Conservation (phyloP, 306 rosid genomes). For the Quercus berberidifolia region DNA sequence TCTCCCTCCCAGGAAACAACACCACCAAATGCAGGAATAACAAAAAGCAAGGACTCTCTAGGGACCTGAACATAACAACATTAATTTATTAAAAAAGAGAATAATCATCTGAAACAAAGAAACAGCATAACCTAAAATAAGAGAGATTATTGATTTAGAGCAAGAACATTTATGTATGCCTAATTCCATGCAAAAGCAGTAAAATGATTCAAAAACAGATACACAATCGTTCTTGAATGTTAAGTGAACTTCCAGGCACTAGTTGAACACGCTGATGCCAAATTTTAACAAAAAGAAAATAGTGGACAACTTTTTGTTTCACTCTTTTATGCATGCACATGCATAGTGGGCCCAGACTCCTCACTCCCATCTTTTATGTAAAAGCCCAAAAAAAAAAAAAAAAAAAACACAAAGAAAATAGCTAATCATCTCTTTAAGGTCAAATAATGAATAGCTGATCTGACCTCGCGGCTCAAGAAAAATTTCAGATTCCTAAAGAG, state of each 20-base stretch:
- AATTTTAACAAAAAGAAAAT: not conserved
- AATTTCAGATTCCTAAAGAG: constrained; percentile 77
- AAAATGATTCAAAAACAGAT: not conserved
- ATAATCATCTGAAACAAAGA: not conserved
- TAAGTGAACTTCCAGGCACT: not conserved
- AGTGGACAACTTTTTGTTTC: not conserved
- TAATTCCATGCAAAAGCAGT: not conserved
- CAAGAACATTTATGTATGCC: not conserved
- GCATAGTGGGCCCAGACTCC: no score
- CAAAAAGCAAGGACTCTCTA: constrained; percentile 80
- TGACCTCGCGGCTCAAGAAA: constrained; percentile 92
- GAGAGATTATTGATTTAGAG: not conserved
- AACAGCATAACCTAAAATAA: not conserved
- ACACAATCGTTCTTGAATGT: not conserved
- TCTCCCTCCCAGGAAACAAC: constrained; percentile 91
- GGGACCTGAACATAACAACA: constrained; percentile 51
- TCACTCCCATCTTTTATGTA: no score
- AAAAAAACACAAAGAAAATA: not conserved
- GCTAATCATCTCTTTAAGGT: not conserved
- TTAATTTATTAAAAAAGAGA: constrained; percentile 10
- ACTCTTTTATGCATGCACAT: no score
- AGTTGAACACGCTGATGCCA: not conserved
- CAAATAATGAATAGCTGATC: not conserved
- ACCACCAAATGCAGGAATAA: constrained; percentile 95
- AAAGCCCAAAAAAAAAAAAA: no score